phyloP scores from a whole-genome alignment of 2,329 filamentous ascomycete genomes.

The Aspergillus aculeatinus region DNA sequence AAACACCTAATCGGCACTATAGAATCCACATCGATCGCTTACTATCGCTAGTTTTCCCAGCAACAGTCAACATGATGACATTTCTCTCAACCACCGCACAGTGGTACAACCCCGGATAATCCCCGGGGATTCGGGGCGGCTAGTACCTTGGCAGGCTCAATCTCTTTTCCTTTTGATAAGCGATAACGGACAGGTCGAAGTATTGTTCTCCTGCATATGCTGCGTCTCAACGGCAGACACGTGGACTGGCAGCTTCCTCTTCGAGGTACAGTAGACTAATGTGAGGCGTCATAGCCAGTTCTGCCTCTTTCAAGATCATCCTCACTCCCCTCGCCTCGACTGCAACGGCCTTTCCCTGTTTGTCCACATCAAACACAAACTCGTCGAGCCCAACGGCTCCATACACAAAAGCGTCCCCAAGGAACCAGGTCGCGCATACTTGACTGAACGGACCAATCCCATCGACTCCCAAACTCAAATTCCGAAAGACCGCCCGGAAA shows the following conservation, averaged over 20 bases:
- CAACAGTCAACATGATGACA: not conserved
- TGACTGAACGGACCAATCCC: conserved; percentile 1
- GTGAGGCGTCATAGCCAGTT: not conserved
- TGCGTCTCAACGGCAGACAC: not conserved
- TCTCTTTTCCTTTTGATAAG: no score
- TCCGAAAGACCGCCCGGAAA: conserved; percentile 18
- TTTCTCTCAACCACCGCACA: not conserved
- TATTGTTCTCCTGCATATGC: not conserved
- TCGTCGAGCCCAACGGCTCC: conserved; percentile 6
- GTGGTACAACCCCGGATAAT: not conserved
- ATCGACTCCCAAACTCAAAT: not conserved
- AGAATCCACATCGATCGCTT: not conserved
- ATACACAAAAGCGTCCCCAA: not conserved
- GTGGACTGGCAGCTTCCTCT: not conserved
- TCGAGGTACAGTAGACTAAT: no score
- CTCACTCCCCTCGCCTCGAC: not conserved
- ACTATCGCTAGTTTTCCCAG: not conserved
- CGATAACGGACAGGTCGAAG: not conserved
- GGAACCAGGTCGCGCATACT: conserved; percentile 1
- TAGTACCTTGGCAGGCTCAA: not conserved
- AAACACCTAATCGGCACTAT: not conserved
- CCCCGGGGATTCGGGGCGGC: not conserved
- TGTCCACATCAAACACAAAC: conserved; percentile 7
- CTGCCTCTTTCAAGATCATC: not conserved
- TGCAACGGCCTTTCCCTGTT: not conserved